Evolutionary conservation across 345 rosid genomes (phyloP).

Genomic region (Moringa oleifera): DNA sequence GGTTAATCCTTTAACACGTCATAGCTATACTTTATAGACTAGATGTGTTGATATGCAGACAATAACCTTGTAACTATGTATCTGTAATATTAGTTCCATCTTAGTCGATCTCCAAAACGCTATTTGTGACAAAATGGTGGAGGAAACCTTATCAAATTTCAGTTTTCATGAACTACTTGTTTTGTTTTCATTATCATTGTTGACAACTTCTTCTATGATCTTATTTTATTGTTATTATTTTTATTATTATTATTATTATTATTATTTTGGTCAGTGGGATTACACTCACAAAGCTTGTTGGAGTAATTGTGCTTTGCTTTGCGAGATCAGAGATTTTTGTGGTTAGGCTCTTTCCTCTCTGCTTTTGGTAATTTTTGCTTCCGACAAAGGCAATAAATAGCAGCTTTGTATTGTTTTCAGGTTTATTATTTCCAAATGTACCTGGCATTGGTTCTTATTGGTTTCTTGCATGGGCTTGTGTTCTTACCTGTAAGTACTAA

Average conservation of each 20-base stretch:
- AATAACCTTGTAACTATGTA: too few species aligned
- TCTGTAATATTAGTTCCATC: too few species aligned
- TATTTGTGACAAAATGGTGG: too few species aligned
- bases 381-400: neutral
- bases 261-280: conserved; percentile 69
- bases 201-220: neutral
- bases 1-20: neutral
- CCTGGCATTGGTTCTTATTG: conserved; percentile 75
- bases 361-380: conserved; percentile 11
- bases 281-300: conserved; percentile 85
- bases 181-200: too few species aligned
- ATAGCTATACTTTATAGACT: too few species aligned
- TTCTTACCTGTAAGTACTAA: conserved; percentile 72
- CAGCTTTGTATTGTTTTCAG: conserved; percentile 37
- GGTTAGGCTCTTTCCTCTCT: conserved; percentile 37
- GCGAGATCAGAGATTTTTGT: conserved; percentile 88
- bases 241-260: too few species aligned
- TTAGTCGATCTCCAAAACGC: too few species aligned
- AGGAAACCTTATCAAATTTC: too few species aligned
- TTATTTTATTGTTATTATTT: neutral
- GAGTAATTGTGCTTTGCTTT: conserved; percentile 84
- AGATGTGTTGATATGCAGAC: too few species aligned
- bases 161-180: too few species aligned
- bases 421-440: conserved; percentile 96
- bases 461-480: conserved; percentile 92